Evolutionary conservation across 495 filamentous ascomycete species (phyloP).

Genomic region (Corynascus novoguineensis): DNA sequence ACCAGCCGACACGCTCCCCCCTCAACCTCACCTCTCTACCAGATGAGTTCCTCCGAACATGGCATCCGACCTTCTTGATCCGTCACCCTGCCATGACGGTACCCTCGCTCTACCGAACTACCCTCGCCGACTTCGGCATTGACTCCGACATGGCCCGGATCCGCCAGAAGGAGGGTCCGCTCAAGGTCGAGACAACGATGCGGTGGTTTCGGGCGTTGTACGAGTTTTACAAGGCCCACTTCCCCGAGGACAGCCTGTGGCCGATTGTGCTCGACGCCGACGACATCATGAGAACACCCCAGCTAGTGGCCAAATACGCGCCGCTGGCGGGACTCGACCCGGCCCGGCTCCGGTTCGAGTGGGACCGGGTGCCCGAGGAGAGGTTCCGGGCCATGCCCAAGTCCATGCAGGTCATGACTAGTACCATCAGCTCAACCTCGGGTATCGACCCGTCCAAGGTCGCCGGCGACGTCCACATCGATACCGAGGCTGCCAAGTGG

Average conservation of each 20-base stretch:
- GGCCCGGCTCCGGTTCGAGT: neutral
- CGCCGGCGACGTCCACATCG: conserved; percentile 30
- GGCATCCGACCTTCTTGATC: conserved; percentile 9
- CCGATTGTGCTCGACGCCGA: conserved; percentile 10
- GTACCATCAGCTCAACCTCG: neutral
- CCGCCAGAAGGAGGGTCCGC: neutral
- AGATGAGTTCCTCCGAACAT: conserved; percentile 6
- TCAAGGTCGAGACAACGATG: neutral
- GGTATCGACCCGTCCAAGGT: conserved; percentile 7
- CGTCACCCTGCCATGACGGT: conserved; percentile 12
- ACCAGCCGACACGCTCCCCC: neutral
- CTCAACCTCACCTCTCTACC: conserved; percentile 7
- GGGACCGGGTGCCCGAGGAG: neutral
- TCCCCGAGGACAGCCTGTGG: neutral
- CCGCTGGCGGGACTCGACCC: neutral
- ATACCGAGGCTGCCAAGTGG: conserved; percentile 41
- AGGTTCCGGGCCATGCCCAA: neutral
- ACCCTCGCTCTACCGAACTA: conserved; percentile 12
- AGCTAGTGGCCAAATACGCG: neutral
- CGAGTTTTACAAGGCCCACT: neutral
- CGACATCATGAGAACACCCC: conserved; percentile 1
- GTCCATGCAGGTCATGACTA: neutral
- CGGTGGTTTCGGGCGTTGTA: neutral
- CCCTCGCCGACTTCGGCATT: neutral
- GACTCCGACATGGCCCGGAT: neutral